phyloP scores from a whole-genome alignment of 345 rosid genomes.

The Geranium rotundifolium region DNA sequence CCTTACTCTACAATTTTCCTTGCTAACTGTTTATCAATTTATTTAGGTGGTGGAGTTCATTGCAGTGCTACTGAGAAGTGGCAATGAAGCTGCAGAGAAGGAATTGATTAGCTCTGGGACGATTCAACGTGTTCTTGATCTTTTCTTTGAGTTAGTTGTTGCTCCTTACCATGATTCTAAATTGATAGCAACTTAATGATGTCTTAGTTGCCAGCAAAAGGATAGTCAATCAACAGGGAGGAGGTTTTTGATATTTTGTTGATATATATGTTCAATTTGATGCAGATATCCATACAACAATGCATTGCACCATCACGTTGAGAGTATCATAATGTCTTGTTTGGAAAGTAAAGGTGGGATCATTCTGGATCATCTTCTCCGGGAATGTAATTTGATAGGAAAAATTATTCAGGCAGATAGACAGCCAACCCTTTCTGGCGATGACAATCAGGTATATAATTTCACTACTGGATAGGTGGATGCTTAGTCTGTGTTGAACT shows the following conservation, averaged over 20 bases:
- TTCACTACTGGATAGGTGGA: no score
- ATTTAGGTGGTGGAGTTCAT: conserved; percentile 90
- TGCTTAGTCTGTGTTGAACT: no score
- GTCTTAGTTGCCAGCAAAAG: neutral
- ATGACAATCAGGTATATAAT: conserved; percentile 21
- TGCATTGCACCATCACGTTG: conserved; percentile 93
- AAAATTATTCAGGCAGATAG: conserved; percentile 68
- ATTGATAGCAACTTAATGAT: no score
- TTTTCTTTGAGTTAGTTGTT: conserved; percentile 71
- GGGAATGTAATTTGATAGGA: conserved; percentile 67
- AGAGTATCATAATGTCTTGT: conserved; percentile 75
- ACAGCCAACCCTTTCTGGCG: conserved; percentile 46
- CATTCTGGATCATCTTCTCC: conserved; percentile 64
- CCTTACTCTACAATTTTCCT: neutral
- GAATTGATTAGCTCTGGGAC: conserved; percentile 82
- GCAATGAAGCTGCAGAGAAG: conserved; percentile 72
- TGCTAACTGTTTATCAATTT: conserved; percentile 13
- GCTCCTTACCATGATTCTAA: neutral
- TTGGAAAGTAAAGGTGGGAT: conserved; percentile 58
- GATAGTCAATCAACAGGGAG: no score
- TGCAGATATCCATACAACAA: conserved; percentile 94
- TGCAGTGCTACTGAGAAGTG: conserved; percentile 65
- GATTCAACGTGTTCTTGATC: conserved; percentile 57
- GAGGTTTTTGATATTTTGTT: no score
- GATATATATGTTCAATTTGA: neutral